Evolutionary conservation across 176 grass and related monocot genomes (phyloP).

Genomic region (Dendrocalamus sinicus): DNA sequence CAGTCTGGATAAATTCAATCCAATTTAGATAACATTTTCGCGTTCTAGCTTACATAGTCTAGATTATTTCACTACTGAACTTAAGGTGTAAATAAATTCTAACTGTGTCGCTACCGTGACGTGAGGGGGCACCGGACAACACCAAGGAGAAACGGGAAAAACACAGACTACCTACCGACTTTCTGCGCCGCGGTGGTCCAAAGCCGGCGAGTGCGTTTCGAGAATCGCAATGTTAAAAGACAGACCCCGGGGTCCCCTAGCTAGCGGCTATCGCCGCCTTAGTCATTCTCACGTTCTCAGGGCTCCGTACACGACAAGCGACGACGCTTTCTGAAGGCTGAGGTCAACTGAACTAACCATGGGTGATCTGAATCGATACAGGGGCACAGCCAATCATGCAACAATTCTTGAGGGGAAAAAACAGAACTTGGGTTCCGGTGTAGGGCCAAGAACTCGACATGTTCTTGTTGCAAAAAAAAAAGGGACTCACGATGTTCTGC

Average conservation of each 20-base stretch:
- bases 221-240: not conserved
- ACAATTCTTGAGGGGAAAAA: not conserved
- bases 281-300: not conserved
- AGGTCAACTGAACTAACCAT: not conserved
- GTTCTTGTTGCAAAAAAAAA: not conserved
- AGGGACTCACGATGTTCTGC: not conserved
- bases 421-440: not conserved
- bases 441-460: not conserved
- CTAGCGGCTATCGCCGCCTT: not conserved
- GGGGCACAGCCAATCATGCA: not conserved
- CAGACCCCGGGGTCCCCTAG: not conserved
- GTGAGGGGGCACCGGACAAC: not conserved
- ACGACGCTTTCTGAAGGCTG: not conserved
- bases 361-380: not conserved
- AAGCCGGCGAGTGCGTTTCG: constrained; percentile 4
- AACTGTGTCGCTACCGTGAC: not conserved
- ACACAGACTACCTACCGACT: constrained; percentile 6
- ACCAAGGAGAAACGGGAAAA: not conserved
- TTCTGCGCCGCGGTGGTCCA: constrained; percentile 21
- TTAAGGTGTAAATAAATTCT: too few species aligned
- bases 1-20: too few species aligned
- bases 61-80: too few species aligned
- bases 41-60: too few species aligned
- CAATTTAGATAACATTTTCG: too few species aligned
- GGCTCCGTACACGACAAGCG: not conserved